Percentiles rank a stretch among this genome's conserved stretches.
Conservation (phyloP, 495 filamentous ascomycete genomes). For the Penicillium turbatum region DNA sequence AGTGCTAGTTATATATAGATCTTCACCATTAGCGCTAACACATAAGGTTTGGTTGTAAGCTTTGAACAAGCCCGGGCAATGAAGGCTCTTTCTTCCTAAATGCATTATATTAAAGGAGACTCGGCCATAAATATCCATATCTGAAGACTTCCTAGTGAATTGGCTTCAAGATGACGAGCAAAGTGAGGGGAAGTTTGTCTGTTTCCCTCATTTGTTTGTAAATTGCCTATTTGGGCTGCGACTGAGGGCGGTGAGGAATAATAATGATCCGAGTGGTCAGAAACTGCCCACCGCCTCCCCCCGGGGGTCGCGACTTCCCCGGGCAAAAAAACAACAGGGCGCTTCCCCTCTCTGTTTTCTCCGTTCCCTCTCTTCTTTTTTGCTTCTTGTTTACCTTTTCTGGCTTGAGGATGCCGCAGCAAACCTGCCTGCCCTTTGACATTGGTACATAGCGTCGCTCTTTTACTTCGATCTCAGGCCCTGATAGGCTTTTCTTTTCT, state of each 20-base stretch:
- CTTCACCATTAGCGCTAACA: neutral
- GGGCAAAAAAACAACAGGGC: constrained; percentile 19
- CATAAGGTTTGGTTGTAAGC: neutral
- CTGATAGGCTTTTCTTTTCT: constrained; percentile 1
- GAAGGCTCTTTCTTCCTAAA: too few species aligned
- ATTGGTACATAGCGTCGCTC: constrained; percentile 4
- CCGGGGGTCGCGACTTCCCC: constrained; percentile 24
- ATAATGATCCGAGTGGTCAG: constrained; percentile 24
- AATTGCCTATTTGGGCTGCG: constrained; percentile 13
- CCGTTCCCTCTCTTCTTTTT: neutral
- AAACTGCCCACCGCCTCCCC: constrained; percentile 19
- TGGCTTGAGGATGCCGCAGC: constrained; percentile 14
- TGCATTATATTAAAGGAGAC: neutral
- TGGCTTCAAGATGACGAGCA: neutral
- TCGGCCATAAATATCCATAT: neutral
- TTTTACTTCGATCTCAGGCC: constrained; percentile 6
- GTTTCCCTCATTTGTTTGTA: constrained; percentile 19
- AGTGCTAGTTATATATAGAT: neutral
- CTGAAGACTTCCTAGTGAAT: neutral
- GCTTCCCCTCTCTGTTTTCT: constrained; percentile 15
- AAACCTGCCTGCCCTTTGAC: neutral
- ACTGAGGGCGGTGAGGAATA: constrained; percentile 24
- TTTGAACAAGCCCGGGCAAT: neutral
- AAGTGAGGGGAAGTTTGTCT: neutral
- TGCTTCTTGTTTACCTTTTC: constrained; percentile 1